These are phyloP conservation scores for Mucuna pruriens DNA, from an alignment of 306 rosid species.

Conservation along the genomic window DNA sequence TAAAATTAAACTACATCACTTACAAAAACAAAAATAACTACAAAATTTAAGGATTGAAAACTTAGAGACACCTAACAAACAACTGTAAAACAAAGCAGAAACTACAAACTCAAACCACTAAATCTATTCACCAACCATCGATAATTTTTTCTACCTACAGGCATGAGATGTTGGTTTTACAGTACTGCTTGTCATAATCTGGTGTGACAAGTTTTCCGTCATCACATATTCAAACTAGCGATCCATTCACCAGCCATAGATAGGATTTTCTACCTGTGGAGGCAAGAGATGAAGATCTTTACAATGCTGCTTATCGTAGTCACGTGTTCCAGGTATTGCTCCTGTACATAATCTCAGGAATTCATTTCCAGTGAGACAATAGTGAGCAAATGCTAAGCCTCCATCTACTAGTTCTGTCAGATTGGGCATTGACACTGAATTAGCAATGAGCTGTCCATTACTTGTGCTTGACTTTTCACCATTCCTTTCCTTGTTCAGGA, in stretches of 20 bases:
- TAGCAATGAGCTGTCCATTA: conserved; percentile 43
- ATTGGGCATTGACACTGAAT: conserved; percentile 66
- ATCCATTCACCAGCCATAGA: conserved; percentile 82
- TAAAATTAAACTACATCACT: conserved; percentile 29
- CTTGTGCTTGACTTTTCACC: conserved; percentile 38
- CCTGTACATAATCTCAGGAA: conserved; percentile 85
- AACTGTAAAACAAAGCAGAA: conserved; percentile 43
- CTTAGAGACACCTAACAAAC: conserved; percentile 46
- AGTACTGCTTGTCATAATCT: conserved; percentile 59
- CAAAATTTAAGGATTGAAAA: conserved; percentile 26
- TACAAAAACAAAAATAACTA: conserved; percentile 30
- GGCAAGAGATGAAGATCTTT: conserved; percentile 86
- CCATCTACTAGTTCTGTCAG: conserved; percentile 75
- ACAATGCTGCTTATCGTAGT: conserved; percentile 86
- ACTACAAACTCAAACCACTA: conserved; percentile 23
- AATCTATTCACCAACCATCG: conserved; percentile 61
- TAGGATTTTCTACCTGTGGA: conserved; percentile 85
- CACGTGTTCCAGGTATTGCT: conserved; percentile 91
- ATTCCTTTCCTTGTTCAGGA: conserved; percentile 53
- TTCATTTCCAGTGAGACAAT: conserved; percentile 90
- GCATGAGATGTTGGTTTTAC: conserved; percentile 59
- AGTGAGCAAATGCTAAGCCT: conserved; percentile 93
- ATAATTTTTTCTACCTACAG: conserved; percentile 61
- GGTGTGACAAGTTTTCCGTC: conserved; percentile 62
- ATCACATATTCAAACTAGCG: not conserved